Evolutionary conservation across 208 protist genomes (phyloP).

Genomic region (Leishmania aethiopica): DNA sequence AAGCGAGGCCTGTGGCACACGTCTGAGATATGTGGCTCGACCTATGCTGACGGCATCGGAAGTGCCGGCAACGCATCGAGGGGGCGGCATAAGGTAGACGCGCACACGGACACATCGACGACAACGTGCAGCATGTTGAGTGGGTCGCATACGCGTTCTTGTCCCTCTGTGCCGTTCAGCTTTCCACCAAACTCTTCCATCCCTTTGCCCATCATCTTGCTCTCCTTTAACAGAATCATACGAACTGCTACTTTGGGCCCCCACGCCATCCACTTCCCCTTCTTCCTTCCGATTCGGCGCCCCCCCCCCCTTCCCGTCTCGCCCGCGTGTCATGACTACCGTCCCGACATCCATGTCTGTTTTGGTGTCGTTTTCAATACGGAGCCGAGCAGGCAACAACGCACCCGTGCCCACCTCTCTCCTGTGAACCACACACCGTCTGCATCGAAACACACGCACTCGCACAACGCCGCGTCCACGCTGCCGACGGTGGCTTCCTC

Average conservation of each 20-base stretch:
- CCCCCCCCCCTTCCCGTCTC: neutral
- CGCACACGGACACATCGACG: neutral
- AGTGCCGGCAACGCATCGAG: neutral
- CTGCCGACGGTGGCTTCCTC: neutral
- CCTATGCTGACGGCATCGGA: neutral
- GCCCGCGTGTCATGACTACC: neutral
- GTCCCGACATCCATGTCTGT: neutral
- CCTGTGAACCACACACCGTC: neutral
- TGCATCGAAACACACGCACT: neutral
- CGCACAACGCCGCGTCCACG: neutral
- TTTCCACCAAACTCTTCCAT: neutral
- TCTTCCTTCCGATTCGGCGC: neutral
- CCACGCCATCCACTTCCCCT: neutral
- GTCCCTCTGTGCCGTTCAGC: neutral
- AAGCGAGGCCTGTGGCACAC: neutral
- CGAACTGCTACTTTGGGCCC: neutral
- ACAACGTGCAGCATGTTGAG: neutral
- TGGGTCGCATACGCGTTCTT: neutral
- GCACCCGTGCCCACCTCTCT: neutral
- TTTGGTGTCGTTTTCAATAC: neutral
- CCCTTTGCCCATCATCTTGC: neutral
- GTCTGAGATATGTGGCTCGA: neutral
- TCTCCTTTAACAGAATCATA: neutral
- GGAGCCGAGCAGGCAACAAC: neutral
- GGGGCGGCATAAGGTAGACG: neutral